phyloP scores from a whole-genome alignment of 2,329 filamentous ascomycete genomes.

The Venturia aucupariae region DNA sequence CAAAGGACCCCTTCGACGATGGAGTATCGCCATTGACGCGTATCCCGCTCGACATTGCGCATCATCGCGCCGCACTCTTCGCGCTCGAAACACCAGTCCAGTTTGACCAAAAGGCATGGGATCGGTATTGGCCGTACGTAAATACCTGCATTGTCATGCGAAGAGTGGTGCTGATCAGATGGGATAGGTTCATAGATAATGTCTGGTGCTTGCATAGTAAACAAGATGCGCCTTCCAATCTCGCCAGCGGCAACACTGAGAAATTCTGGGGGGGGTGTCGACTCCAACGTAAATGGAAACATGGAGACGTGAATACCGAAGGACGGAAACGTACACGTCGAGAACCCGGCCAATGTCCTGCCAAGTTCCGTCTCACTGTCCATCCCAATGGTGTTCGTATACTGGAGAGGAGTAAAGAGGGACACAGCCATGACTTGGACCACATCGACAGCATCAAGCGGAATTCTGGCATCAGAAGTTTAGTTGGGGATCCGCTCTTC shows the following conservation, averaged over 20 bases:
- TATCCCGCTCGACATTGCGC: slow-evolving; percentile 19
- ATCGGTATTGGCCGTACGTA: slow-evolving; percentile 19
- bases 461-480: slow-evolving; percentile 17
- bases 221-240: slow-evolving; percentile 12
- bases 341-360: slow-evolving; percentile 18
- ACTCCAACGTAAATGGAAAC: slow-evolving; percentile 18
- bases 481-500: slow-evolving; percentile 20
- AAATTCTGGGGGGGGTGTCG: slow-evolving; percentile 20
- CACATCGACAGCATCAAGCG: slow-evolving; percentile 20
- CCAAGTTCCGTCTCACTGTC: slow-evolving; percentile 20
- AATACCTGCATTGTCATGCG: background rate
- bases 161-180: background rate
- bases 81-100: slow-evolving; percentile 19
- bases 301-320: background rate
- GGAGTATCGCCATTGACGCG: slow-evolving; percentile 7
- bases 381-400: slow-evolving; percentile 18
- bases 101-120: slow-evolving; percentile 18
- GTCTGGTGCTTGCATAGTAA: slow-evolving; percentile 20
- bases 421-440: slow-evolving; percentile 19
- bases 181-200: slow-evolving; percentile 18
- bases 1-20: background rate
- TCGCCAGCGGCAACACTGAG: slow-evolving; percentile 14
- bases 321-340: slow-evolving; percentile 13
- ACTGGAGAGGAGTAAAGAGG: slow-evolving; percentile 18
- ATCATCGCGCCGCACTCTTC: slow-evolving; percentile 19